Evolutionary conservation across 2,329 filamentous ascomycete genomes (phyloP), one percentile per base, ranked within the genome.

Genomic region (Aspergillus flavus): DNA sequence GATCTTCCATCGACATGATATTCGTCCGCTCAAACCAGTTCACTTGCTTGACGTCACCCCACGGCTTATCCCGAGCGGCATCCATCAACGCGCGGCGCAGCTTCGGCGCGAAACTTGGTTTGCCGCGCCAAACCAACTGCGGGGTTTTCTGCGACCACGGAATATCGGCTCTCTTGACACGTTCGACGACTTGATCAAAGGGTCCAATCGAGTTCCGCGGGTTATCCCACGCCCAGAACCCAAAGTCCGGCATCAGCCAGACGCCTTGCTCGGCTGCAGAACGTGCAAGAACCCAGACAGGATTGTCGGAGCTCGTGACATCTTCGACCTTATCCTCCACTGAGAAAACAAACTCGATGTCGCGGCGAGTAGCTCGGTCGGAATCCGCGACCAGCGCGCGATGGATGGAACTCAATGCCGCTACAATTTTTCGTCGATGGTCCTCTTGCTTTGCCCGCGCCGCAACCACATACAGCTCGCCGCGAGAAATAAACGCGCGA

Each of bases 171-270:
- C 67, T 66, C 34, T 73, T 64, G 50, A 76, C 73, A 2, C 69
- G 68, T 23, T 75, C 69, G 7, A 78, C 76, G 6, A 79, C 76
- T 55, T 78, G 72, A 56, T 76, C 71, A 53, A 73, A 78, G 0
- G 77, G 75, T 0, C 76, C 77, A 36, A 79, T 75, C 14, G 69
- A 68, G 43, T 76, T 78, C 3, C 70, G 64, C 1, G 64, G 63
- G 34, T 78, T 76, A 12, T 81, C 80, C 81, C 81, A 84, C 5
- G 78, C 77, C 80, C 81, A 85, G 71, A 80, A 84, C 54, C 82
- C 82, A 70, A 84, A 84, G 65, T 85, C 83, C 0, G 83, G 82
- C 67, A 84, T 84, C 19, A 85, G 71, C 82, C 83, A 85, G 43
- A 79, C 76, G 1, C 79, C 75, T 50, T 78, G 72, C 58, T 82